phyloP scores from a whole-genome alignment of 768 basidiomycete genomes.

The Pleurotus platypus region DNA sequence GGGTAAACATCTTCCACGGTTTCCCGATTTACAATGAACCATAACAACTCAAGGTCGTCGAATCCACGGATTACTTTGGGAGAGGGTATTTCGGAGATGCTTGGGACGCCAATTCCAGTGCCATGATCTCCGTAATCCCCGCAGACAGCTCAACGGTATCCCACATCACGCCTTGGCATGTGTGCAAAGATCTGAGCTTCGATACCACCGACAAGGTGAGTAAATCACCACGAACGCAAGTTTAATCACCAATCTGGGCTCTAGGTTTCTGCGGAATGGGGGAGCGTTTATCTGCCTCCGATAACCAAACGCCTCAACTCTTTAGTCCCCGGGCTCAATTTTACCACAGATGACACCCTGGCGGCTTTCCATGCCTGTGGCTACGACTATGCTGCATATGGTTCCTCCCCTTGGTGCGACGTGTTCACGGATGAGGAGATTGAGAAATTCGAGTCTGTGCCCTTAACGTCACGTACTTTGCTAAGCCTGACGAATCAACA shows the following conservation, averaged over 20 bases:
- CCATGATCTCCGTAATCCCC: slow-evolving; percentile 15
- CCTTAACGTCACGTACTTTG: background rate
- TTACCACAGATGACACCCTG: slow-evolving; percentile 29
- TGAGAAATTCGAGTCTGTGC: slow-evolving; percentile 29
- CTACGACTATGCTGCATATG: slow-evolving; percentile 35
- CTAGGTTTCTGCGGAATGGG: slow-evolving; percentile 24
- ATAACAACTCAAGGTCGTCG: slow-evolving; percentile 13
- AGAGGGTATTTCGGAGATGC: slow-evolving; percentile 32
- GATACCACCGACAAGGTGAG: slow-evolving; percentile 20
- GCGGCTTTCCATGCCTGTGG: slow-evolving; percentile 39
- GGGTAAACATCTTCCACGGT: background rate
- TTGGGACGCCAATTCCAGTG: slow-evolving; percentile 22
- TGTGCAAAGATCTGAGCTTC: slow-evolving; percentile 21
- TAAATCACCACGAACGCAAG: slow-evolving; percentile 12
- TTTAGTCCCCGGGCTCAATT: slow-evolving; percentile 27
- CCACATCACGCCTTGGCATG: slow-evolving; percentile 37
- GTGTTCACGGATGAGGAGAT: slow-evolving; percentile 32
- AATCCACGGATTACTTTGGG: slow-evolving; percentile 37
- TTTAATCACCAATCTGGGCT: background rate
- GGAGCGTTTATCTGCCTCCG: slow-evolving; percentile 27
- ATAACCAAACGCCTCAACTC: slow-evolving; percentile 30
- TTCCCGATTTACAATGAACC: background rate
- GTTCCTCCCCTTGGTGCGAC: slow-evolving; percentile 35
- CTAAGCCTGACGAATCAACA: background rate
- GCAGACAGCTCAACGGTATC: slow-evolving; percentile 30